Evolutionary conservation across 495 filamentous ascomycete genomes (phyloP), one percentile per base, ranked within the genome.

Genomic region (Trichoderma erinaceum): DNA sequence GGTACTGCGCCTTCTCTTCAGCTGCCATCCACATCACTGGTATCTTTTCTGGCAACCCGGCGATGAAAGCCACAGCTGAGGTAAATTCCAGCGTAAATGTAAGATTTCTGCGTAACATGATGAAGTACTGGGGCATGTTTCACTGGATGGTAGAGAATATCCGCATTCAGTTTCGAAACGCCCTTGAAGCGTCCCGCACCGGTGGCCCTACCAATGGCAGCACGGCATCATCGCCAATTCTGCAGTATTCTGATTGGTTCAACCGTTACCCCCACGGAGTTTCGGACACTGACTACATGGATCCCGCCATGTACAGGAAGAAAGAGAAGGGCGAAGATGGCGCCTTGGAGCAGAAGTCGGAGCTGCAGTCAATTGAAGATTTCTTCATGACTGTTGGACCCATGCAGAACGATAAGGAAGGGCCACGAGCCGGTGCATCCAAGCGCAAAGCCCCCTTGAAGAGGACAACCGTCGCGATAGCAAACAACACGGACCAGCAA

Each of bases 211-310:
- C 81, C 5, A 82, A 79, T 67, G 82, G 86, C 65, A 83, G 76
- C 64, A 74, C 77, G 27, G 67, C 78, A 18, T 78, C 87, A 48
- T 87, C 86, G 25, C 78, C 85, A 15, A 91, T 97, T 75, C 93
- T 97, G 79, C 94, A 97, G 74, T 99, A 98, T 72, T 93, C 93
- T 44, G 95, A 99, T 77, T 99, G 95, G 95, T 97, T 97, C 73
- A 88, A 93, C 74, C 88, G 91, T 71, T 97, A 97, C 78, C 95
- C 95, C 1, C 92, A 95, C 72, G 95, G 95, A 13, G 91, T 97
- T 25, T 91, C 91, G 35, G 84, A 89, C 66, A 82, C 88, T 12
- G 90, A 95, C 76, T 95, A 90, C 78, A 90, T 93, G 70, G 92
- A 93, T 69, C 89, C 92, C 0, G 88, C 87, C 46, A 78, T 81